phyloP scores from a whole-genome alignment of 1,139 yeast genomes.

The Tardiomyces blankii region DNA sequence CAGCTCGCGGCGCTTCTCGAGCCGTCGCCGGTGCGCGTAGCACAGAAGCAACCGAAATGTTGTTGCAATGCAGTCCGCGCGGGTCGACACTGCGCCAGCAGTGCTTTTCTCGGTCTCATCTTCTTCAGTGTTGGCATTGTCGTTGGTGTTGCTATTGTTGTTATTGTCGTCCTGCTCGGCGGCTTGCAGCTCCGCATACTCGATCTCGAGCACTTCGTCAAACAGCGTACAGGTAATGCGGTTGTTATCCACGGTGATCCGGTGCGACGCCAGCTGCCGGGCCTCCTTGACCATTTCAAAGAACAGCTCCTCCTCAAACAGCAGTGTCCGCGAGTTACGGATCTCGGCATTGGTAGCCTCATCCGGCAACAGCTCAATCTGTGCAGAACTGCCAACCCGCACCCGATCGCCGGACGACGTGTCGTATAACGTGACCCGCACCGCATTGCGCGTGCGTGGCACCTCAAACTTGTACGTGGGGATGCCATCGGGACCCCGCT shows the following conservation, averaged over 20 bases:
- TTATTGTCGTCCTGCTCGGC: conserved; percentile 9
- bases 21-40: conserved; percentile 43
- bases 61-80: conserved; percentile 43
- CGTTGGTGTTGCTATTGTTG: conserved; percentile 6
- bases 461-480: conserved; percentile 24
- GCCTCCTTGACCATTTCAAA: conserved; percentile 71
- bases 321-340: conserved; percentile 42
- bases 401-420: conserved; percentile 15
- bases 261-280: conserved; percentile 54
- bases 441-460: conserved; percentile 22
- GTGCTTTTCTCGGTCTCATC: too few relatives aligned
- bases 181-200: conserved; percentile 34
- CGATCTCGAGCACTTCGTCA: conserved; percentile 62
- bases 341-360: conserved; percentile 18
- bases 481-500: conserved; percentile 24
- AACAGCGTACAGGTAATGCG: conserved; percentile 53
- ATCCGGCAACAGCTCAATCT: conserved; percentile 10
- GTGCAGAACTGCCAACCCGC: conserved; percentile 14
- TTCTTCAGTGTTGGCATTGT: background rate
- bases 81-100: conserved; percentile 11
- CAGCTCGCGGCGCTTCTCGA: conserved; percentile 31
- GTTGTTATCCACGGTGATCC: conserved; percentile 57
- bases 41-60: conserved; percentile 52
- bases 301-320: conserved; percentile 75
- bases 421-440: conserved; percentile 28